Base-by-base conservation (phyloP, 441 rosid genomes). In the Populus hybrid region DNA sequence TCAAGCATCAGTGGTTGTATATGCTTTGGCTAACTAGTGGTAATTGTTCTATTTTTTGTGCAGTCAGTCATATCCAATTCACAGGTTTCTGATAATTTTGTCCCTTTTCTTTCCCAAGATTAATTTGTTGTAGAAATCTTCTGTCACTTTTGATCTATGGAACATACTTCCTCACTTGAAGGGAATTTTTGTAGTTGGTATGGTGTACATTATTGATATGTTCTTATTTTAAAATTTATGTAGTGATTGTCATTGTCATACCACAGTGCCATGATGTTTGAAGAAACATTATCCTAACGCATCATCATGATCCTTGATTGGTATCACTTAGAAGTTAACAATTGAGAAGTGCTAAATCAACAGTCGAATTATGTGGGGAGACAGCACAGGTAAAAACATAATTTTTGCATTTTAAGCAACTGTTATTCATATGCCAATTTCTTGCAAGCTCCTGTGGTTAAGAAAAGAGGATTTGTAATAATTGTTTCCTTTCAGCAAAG, bases 1-100 rank as follows among this genome's bases (percentile, higher is more conserved):
- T 81, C 99, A 91, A 82, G 85, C 97, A 64, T 89, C 97, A 11
- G 95, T 93, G 26, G 90, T 82, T 42, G 78, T 95, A 29, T 93
- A 89, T 77, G 82, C 90, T 63, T 75, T 38, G 77, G 78, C 79
- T 28, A 64, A 82, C 38, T 33, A 65, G 59, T 75, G 73, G 71
- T 56, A 9, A 42, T 65, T 65, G 72, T 0, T 53, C 9, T 16
- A 16, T 1, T 53, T 72, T 69, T 68, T 64, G 53, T 31, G 70
- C 67, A 40, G 29, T 68, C 9, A 6, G 42, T 38, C 69, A 26
- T 53, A 18, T 53, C 61, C n/a, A 53, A 53, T 18, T 53, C 61
- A 53, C 61, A 18, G 61, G n/a, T 53, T 53, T 53, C 61, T 53
- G 61, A 53, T 53, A 6, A 53, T 53, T 50, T 6, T 50, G n/a